phyloP scores from a whole-genome alignment of 306 rosid genomes.

The Quercus berberidifolia region DNA sequence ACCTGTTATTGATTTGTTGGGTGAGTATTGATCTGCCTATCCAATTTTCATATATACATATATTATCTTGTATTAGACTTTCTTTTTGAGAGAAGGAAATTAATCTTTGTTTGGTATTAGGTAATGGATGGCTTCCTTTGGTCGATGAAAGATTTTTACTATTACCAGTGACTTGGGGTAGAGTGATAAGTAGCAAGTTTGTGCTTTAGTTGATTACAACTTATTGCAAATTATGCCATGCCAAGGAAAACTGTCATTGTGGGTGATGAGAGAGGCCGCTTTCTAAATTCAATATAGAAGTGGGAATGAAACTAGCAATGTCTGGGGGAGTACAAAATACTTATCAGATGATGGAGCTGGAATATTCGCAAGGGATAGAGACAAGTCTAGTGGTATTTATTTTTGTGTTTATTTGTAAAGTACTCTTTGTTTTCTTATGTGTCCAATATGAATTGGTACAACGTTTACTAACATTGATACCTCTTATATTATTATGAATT shows the following conservation, averaged over 20 bases:
- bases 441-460: no score
- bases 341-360: conserved; percentile 62
- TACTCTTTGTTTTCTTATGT: no score
- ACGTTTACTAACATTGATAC: no score
- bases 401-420: no score
- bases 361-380: conserved; percentile 60
- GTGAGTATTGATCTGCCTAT: conserved; percentile 25
- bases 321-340: conserved; percentile 26
- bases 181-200: not conserved
- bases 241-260: conserved; percentile 64
- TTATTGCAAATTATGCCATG: conserved; percentile 30
- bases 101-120: not conserved
- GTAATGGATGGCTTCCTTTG: not conserved
- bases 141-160: not conserved
- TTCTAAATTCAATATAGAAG: conserved; percentile 32
- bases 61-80: not conserved
- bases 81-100: not conserved
- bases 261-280: conserved; percentile 63
- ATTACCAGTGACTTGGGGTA: not conserved
- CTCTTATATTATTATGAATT: no score
- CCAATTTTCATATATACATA: not conserved
- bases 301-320: conserved; percentile 31
- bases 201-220: not conserved
- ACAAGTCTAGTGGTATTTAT: no score
- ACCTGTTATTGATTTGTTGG: conserved; percentile 30